phyloP scores from a whole-genome alignment of 495 filamentous ascomycete species.

The Penicillium angulare region DNA sequence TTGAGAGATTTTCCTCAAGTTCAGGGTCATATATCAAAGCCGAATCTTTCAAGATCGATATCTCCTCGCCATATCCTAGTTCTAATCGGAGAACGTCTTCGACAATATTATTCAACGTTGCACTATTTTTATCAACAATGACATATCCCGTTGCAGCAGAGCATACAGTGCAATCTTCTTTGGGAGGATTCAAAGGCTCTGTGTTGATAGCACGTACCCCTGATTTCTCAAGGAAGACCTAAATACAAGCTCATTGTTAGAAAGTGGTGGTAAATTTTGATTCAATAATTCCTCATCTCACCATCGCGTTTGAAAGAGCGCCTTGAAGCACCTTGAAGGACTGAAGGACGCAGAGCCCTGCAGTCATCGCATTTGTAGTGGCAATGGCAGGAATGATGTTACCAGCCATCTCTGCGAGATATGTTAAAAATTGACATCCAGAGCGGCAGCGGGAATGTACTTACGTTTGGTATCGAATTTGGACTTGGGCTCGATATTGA shows the following conservation, averaged over 20 bases:
- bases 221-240: slow-evolving; percentile 77
- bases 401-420: slow-evolving; percentile 78
- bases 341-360: slow-evolving; percentile 88
- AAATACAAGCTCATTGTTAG: slow-evolving; percentile 4
- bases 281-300: slow-evolving; percentile 14
- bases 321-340: slow-evolving; percentile 85
- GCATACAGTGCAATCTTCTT: slow-evolving; percentile 79
- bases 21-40: slow-evolving; percentile 84
- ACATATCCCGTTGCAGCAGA: slow-evolving; percentile 66
- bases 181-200: slow-evolving; percentile 72
- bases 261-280: neutral
- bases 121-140: slow-evolving; percentile 65
- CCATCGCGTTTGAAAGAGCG: slow-evolving; percentile 62
- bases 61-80: slow-evolving; percentile 80
- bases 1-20: slow-evolving; percentile 78
- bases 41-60: slow-evolving; percentile 70
- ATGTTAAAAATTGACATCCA: neutral
- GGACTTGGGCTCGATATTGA: slow-evolving; percentile 81
- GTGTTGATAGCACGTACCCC: slow-evolving; percentile 70
- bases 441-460: slow-evolving; percentile 7
- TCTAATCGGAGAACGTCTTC: slow-evolving; percentile 64
- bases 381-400: slow-evolving; percentile 99
- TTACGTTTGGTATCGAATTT: slow-evolving; percentile 93
- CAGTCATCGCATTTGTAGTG: slow-evolving; percentile 96
- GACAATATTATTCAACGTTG: slow-evolving; percentile 80